A percentile compares a stretch with the other conserved stretches of the same genome.
These are phyloP conservation scores for Suhomyces ambrosiae DNA, from an alignment of 1,139 yeast genomes.

Conservation along the genomic window DNA sequence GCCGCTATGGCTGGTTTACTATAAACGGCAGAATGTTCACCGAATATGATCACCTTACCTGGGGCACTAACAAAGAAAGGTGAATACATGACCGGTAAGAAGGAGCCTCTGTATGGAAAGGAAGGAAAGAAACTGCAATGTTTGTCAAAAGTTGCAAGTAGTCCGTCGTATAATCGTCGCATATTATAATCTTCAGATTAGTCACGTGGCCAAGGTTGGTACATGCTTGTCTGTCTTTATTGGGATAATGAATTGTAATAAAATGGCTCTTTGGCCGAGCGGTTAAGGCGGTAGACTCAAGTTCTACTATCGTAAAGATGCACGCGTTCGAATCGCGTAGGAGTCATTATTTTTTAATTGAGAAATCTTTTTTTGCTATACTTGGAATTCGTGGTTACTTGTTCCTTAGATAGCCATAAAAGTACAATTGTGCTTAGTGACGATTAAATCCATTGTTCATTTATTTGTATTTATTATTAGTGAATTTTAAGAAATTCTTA, in stretches of 20 bases:
- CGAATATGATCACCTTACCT: constrained; percentile 93
- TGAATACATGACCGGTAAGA: neutral
- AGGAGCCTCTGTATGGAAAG: neutral
- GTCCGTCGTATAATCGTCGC: neutral
- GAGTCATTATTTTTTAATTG: neutral
- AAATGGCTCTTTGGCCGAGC: neutral
- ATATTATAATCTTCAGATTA: neutral
- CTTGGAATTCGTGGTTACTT: no score
- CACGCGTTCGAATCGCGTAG: neutral
- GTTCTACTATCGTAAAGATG: neutral
- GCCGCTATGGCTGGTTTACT: constrained; percentile 93
- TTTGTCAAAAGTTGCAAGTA: neutral
- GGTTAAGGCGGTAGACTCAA: neutral
- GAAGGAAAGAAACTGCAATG: no score
- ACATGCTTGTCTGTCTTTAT: no score
- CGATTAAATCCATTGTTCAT: no score
- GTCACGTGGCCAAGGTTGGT: no score
- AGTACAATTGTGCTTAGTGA: no score
- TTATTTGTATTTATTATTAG: no score
- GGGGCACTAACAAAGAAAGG: constrained; percentile 89
- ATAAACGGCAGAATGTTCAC: constrained; percentile 96
- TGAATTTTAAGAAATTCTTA: no score
- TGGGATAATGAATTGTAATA: no score
- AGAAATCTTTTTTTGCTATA: neutral
- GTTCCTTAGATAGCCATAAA: no score